Conservation (phyloP, 306 rosid genomes). For the Gillenia trifoliata region DNA sequence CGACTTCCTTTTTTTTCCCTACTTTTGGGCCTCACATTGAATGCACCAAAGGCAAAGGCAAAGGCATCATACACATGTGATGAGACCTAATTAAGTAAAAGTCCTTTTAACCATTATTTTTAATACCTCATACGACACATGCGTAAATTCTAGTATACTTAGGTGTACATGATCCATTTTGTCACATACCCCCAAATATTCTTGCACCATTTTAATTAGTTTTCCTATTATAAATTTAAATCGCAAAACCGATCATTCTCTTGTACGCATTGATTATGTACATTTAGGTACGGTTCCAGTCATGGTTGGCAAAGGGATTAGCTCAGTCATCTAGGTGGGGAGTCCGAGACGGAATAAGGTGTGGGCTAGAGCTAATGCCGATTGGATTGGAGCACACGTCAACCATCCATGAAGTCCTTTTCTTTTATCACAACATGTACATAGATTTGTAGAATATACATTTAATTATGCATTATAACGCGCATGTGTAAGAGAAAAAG, state of each 20-base stretch:
- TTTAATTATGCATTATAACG: not conserved
- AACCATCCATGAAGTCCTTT: no score
- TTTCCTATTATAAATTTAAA: not conserved
- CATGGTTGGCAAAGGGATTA: no score
- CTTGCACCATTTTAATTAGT: not conserved
- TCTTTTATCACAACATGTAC: no score
- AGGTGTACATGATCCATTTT: not conserved
- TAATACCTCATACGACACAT: slow-evolving; percentile 6
- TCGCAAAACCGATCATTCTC: no score
- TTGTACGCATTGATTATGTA: not conserved
- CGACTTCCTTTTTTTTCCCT: not conserved
- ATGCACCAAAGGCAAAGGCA: slow-evolving; percentile 29
- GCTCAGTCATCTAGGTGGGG: no score
- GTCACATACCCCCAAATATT: slow-evolving; percentile 21
- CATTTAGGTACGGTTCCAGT: not conserved
- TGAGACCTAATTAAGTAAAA: slow-evolving; percentile 4
- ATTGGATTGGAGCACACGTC: no score
- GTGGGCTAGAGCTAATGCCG: no score
- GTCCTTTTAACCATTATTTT: slow-evolving; percentile 3
- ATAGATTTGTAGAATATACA: not conserved
- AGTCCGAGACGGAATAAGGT: no score
- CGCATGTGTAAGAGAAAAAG: not conserved
- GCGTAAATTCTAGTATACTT: not conserved
- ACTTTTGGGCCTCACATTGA: slow-evolving; percentile 30
- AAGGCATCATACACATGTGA: slow-evolving; percentile 20